These are phyloP conservation scores for Aureobasidium sp. DNA, from an alignment of 2,329 filamentous ascomycete genomes.

Conservation along the genomic window DNA sequence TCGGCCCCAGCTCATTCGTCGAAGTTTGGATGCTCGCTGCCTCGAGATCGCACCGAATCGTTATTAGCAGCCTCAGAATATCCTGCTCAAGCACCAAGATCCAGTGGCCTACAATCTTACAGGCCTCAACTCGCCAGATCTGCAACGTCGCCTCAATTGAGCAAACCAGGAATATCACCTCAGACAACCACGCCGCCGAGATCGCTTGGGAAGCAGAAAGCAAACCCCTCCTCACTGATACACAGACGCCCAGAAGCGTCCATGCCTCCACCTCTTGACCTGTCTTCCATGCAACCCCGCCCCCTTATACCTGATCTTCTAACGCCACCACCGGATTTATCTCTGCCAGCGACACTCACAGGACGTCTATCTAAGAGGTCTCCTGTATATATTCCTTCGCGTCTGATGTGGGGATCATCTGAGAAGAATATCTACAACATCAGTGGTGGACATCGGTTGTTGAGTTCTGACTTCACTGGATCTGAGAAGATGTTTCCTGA, in stretches of 20 bases:
- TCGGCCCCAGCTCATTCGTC: too few species aligned
- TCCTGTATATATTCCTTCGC: not conserved
- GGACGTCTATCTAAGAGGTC: not conserved
- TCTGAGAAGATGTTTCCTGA: not conserved
- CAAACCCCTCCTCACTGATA: not conserved
- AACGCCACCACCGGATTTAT: not conserved
- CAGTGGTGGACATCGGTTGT: not conserved
- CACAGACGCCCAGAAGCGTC: not conserved
- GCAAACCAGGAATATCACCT: not conserved
- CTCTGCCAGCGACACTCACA: not conserved
- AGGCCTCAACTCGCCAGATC: not conserved
- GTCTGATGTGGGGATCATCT: not conserved
- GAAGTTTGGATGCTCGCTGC: too few species aligned
- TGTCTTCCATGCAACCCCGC: not conserved
- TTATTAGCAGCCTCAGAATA: too few species aligned
- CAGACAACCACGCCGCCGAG: not conserved
- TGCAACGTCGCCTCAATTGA: too few species aligned
- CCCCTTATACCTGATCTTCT: not conserved
- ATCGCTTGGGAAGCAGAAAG: too few species aligned
- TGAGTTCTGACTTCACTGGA: not conserved
- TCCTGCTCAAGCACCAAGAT: not conserved
- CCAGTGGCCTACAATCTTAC: too few species aligned
- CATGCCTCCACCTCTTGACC: not conserved
- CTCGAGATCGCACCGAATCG: too few species aligned
- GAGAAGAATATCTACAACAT: not conserved